Base-by-base conservation (phyloP, 441 rosid species). In the Bruguiera hainesii region DNA sequence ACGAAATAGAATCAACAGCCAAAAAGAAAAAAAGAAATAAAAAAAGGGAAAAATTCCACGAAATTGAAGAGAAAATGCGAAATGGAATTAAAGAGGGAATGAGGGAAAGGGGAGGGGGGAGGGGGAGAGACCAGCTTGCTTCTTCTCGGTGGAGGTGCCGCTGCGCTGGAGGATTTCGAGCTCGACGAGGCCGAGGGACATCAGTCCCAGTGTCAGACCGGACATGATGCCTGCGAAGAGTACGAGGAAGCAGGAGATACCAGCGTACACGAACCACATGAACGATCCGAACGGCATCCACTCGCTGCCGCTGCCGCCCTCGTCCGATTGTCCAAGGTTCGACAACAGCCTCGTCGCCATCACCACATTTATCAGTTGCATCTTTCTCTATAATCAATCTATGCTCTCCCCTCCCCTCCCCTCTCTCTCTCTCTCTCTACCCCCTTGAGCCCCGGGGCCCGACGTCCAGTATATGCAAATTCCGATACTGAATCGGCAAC, bases 161-260 rank as follows among this genome's bases (percentile, higher is more conserved):
- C 93, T 90, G 31, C 91, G 86, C 69, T 83, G 89, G 37, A 93
- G 91, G 61, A 93, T 89, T 76, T 90, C 98, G 18, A 93, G 83
- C 63, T 89, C 96, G 53, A 89, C 96, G 23, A 84, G 88, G n/a
- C 93, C 85, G 53, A 87, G 72, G 23, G 96, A 89, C 96, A 89
- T 89, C 50, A 89, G 70, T 3, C 93, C 93, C 16, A 89, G 83
- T 9, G 96, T 89, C 49, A 89, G 87, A 15, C 93, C 96, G 0
- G 93, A 89, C 96, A 87, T 85, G 57, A 89, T 55, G 16, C 58
- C 58, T 1, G 58, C 58, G 30, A 55, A 55, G 7, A 93, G 81
- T 1, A 93, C 97, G 20, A 93, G 85, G 28, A 89, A 30, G 84
- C 96, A 90, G 25, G 96, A 92, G 11, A 89, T 63, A 10, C 88